A percentile compares a stretch with the other conserved stretches of the same genome.
These are phyloP conservation scores for Emydomyces testavorans DNA, from an alignment of 2,329 filamentous ascomycete species.

Conservation along the genomic window DNA sequence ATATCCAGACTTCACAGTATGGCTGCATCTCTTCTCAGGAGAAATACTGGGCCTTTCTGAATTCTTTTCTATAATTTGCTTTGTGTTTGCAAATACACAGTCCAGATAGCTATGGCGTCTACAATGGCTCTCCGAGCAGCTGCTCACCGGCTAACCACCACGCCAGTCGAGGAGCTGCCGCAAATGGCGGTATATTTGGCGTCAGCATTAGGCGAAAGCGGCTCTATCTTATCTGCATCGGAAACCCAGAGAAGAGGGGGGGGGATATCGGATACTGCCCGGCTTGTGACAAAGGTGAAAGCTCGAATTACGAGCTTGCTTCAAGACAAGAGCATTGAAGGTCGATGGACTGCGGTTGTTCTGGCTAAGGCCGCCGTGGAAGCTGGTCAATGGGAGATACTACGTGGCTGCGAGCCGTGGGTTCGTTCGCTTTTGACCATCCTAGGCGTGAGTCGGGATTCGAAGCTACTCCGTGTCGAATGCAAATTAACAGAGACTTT, in stretches of 20 bases:
- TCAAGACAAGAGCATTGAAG: slow-evolving; percentile 61
- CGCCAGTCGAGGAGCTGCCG: slow-evolving; percentile 61
- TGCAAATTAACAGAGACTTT: neutral
- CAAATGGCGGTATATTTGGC: slow-evolving; percentile 59
- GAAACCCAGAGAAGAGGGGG: slow-evolving; percentile 48
- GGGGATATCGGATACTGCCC: slow-evolving; percentile 51
- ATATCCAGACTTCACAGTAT: neutral
- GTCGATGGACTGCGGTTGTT: slow-evolving; percentile 64
- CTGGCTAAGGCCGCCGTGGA: slow-evolving; percentile 73
- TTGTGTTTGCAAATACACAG: too few relatives aligned
- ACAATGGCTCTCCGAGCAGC: slow-evolving; percentile 33
- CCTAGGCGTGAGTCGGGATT: slow-evolving; percentile 46
- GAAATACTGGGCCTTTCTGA: neutral
- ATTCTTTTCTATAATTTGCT: neutral
- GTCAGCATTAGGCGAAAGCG: slow-evolving; percentile 43
- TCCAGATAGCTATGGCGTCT: too few relatives aligned
- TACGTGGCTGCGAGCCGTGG: slow-evolving; percentile 64
- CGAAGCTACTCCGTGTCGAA: neutral
- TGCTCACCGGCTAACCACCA: slow-evolving; percentile 51
- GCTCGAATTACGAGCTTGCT: slow-evolving; percentile 66
- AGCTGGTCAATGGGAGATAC: slow-evolving; percentile 69
- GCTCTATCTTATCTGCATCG: slow-evolving; percentile 50
- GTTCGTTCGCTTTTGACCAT: slow-evolving; percentile 63
- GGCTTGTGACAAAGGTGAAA: slow-evolving; percentile 71
- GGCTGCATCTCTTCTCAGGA: neutral